Percentiles rank a stretch among this genome's conserved stretches.
Conservation (phyloP, 495 filamentous ascomycete species). For the Tirmania nivea region DNA sequence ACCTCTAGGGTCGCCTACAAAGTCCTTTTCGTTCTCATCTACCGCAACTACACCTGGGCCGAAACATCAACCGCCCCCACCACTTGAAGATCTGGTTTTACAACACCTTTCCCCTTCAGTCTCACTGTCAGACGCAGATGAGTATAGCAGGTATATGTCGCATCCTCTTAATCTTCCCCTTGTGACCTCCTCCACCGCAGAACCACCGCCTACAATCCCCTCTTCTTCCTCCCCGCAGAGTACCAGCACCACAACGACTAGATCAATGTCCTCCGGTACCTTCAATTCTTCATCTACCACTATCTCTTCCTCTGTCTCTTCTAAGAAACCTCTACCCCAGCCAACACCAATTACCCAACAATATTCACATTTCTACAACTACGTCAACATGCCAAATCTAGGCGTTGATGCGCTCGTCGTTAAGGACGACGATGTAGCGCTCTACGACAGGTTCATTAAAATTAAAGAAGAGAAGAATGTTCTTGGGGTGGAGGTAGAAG, state of each 20-base stretch:
- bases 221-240: slow-evolving; percentile 28
- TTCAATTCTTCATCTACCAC: too few relatives aligned
- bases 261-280: too few relatives aligned
- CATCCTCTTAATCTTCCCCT: slow-evolving; percentile 80
- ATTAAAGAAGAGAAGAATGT: slow-evolving; percentile 47
- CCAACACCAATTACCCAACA: slow-evolving; percentile 2
- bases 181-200: slow-evolving; percentile 51
- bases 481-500: slow-evolving; percentile 84
- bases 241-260: slow-evolving; percentile 49
- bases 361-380: slow-evolving; percentile 11
- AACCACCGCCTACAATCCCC: slow-evolving; percentile 20
- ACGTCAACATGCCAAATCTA: slow-evolving; percentile 13
- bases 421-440: slow-evolving; percentile 45
- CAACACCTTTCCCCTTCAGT: background rate
- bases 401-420: slow-evolving; percentile 19
- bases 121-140: slow-evolving; percentile 38
- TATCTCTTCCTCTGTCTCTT: too few relatives aligned
- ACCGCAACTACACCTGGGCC: background rate
- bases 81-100: background rate
- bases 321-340: background rate
- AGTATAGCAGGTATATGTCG: slow-evolving; percentile 76
- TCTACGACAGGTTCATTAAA: slow-evolving; percentile 52
- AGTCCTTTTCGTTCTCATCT: background rate
- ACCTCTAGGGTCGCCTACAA: background rate
- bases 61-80: background rate